Base-by-base conservation (phyloP, 2,329 filamentous ascomycete species). In the Calonectria hongkongensis region DNA sequence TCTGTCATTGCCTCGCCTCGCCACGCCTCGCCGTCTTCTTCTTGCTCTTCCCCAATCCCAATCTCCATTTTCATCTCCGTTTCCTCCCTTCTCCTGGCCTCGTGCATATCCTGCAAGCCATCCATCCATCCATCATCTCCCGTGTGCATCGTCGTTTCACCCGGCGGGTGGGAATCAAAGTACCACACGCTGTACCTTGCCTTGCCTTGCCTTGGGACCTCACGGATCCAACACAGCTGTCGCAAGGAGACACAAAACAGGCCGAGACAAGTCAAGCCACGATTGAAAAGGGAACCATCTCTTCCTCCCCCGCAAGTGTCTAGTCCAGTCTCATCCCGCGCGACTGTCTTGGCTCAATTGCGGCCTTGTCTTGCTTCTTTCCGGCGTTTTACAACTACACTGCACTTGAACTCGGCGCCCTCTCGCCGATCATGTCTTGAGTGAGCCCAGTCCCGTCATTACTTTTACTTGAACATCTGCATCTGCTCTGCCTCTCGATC, bases 341-440 rank as follows among this genome's bases (percentile, higher is more conserved):
- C 66, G 45, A 39, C 48, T 68, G 47, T 45, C 39, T 28, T 64
- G 45, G 36, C 64, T 63, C 56, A 54, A 48, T 39, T 62, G 25
- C 39, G 28, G 27, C 30, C 47, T 27, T 66, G 56, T 66, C 54
- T 67, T 62, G 48, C 41, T 65, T 58, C 43, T 39, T 54, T 36
- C 36, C 54, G 28, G 47, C 33, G 16, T 64, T 56, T 68, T 50
- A 41, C 69, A 67, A 63, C 65, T 28, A 41, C 58, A 63, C 56
- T 62, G 56, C 30, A 64, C 67, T 56, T 63, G 64, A 48, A 63
- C 56, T 71, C 56, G 69, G 48, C 56, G 63, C 64, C 39, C 47
- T 54, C 70, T 69, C 71, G 77, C 75, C 65, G 75, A 79, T 79
- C 77, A 75, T 78, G 71, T 74, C 77, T 76, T 74, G 68, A 72